phyloP scores from a whole-genome alignment of 805 yeast genomes.

The Clavispora carvajalis region DNA sequence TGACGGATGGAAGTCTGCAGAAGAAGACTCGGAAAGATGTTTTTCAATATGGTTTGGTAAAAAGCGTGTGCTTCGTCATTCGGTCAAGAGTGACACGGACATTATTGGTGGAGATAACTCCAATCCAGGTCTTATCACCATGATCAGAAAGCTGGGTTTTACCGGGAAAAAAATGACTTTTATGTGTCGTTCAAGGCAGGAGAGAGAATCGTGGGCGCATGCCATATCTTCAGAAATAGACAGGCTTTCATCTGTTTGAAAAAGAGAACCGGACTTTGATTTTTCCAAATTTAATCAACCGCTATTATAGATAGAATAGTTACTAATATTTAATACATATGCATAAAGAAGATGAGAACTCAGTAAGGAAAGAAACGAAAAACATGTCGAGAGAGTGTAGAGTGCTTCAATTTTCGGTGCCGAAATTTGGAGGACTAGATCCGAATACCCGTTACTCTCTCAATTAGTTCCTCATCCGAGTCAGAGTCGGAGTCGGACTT shows the following conservation, averaged over 20 bases:
- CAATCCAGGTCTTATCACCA: conserved; percentile 41
- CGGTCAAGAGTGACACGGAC: not conserved
- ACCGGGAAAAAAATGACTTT: conserved; percentile 68
- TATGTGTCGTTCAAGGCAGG: conserved; percentile 76
- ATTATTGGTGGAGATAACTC: conserved; percentile 13
- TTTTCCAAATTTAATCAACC: no score
- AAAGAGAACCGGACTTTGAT: no score
- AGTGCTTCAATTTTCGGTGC: no score
- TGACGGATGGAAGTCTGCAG: conserved; percentile 83
- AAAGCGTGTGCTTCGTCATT: conserved; percentile 26
- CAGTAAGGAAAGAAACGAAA: no score
- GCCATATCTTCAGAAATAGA: conserved; percentile 42
- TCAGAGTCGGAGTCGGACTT: conserved; percentile 10
- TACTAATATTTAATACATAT: not conserved
- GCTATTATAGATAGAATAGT: not conserved
- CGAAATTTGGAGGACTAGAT: no score
- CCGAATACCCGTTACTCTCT: conserved; percentile 2
- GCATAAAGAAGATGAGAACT: no score
- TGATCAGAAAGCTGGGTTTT: conserved; percentile 54
- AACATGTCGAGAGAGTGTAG: no score
- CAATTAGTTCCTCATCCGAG: conserved; percentile 18
- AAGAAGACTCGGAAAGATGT: conserved; percentile 68
- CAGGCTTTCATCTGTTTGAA: conserved; percentile 29
- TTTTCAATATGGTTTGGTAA: conserved; percentile 83
- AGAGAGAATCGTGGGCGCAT: conserved; percentile 77